These are phyloP conservation scores for Blastocystis hominis DNA, from an alignment of 352 stramenopile species.

Conservation along the genomic window DNA sequence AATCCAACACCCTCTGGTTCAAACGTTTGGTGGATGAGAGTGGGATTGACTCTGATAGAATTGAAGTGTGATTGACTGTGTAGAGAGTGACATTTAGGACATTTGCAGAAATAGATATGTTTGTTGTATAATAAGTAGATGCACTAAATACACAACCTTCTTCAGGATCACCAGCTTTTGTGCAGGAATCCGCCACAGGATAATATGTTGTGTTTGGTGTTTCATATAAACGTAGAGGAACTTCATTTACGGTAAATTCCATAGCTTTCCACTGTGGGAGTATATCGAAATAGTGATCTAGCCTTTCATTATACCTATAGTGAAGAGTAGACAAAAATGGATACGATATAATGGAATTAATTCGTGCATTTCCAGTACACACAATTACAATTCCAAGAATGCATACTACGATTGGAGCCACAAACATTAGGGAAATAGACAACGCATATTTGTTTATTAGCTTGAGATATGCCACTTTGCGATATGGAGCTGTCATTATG, in stretches of 20 bases:
- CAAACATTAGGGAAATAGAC: neutral
- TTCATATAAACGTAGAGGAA: neutral
- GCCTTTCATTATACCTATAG: neutral
- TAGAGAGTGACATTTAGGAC: neutral
- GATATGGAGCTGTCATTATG: slow-evolving; percentile 1
- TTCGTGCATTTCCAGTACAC: neutral
- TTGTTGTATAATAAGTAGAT: neutral
- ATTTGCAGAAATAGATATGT: neutral
- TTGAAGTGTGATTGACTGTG: neutral
- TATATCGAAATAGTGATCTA: neutral
- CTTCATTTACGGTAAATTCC: neutral
- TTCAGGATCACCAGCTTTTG: neutral
- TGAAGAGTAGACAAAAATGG: neutral
- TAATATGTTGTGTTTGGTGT: neutral
- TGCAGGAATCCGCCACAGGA: neutral
- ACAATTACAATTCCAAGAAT: neutral
- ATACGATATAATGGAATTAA: neutral
- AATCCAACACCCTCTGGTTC: neutral
- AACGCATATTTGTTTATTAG: neutral
- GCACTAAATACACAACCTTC: neutral
- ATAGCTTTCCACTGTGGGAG: neutral
- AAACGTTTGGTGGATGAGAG: neutral
- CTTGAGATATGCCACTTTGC: neutral
- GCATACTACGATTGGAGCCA: neutral
- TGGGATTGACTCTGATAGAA: neutral